Conservation (phyloP, 2,329 filamentous ascomycete genomes). For the Fusarium marasasianum region DNA sequence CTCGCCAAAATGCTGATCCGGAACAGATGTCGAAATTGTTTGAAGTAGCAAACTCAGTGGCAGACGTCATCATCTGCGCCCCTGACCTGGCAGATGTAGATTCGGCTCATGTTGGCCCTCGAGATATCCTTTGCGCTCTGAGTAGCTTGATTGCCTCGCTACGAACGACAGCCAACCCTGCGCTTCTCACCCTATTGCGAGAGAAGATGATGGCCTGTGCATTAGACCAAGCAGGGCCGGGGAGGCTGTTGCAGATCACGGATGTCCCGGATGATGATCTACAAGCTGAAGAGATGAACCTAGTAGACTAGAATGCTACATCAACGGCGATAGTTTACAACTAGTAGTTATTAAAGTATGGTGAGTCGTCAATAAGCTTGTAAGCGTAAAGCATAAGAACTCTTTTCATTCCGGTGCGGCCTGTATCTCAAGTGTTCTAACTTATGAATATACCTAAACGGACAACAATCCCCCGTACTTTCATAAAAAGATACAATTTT, state of each 20-base stretch:
- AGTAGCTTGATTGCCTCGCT: constrained; percentile 13
- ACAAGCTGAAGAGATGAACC: background rate
- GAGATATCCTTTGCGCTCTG: constrained; percentile 12
- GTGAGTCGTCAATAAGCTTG: background rate
- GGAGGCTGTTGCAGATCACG: constrained; percentile 1
- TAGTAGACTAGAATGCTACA: background rate
- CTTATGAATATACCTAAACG: background rate
- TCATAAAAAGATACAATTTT: background rate
- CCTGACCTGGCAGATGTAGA: constrained; percentile 16
- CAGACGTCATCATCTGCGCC: constrained; percentile 22
- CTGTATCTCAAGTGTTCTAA: too few species aligned
- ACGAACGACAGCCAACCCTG: constrained; percentile 9
- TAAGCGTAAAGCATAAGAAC: background rate
- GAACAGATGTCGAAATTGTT: constrained; percentile 18
- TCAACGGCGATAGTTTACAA: background rate
- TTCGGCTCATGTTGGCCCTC: constrained; percentile 1
- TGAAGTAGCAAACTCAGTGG: constrained; percentile 23
- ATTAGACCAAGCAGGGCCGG: constrained; percentile 1
- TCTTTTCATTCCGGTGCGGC: background rate
- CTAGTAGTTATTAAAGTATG: background rate
- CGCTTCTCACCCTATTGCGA: background rate
- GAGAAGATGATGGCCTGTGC: constrained; percentile 26
- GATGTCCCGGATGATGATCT: constrained; percentile 1
- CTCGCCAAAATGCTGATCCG: background rate
- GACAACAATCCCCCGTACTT: too few species aligned